These are phyloP conservation scores for Combretum micranthum DNA, from an alignment of 345 rosid genomes.

Conservation along the genomic window DNA sequence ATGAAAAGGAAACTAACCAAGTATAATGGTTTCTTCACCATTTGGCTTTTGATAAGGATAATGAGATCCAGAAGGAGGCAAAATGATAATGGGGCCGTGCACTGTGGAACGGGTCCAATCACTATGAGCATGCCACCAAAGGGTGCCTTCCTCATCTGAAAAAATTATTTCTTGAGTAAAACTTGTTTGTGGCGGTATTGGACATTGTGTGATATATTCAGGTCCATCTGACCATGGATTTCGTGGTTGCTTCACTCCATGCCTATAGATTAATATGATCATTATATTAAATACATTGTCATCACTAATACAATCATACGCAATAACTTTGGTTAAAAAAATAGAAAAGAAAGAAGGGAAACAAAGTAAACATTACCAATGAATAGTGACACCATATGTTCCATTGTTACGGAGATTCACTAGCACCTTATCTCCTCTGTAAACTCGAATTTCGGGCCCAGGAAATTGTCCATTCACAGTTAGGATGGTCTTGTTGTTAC, in stretches of 20 bases:
- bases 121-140: conserved; percentile 52
- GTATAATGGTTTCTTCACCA: conserved; percentile 12
- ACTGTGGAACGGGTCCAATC: conserved; percentile 39
- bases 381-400: too few species aligned
- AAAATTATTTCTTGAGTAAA: conserved; percentile 25
- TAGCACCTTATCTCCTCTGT: too few species aligned
- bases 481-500: too few species aligned
- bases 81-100: conserved; percentile 25
- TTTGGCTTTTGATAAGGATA: conserved; percentile 10
- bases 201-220: conserved; percentile 27
- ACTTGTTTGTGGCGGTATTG: conserved; percentile 9
- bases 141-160: conserved; percentile 25
- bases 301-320: too few species aligned
- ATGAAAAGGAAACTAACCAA: conserved; percentile 8
- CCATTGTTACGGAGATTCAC: too few species aligned
- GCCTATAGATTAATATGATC: conserved; percentile 7
- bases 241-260: conserved; percentile 31
- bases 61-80: neutral
- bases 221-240: conserved; percentile 35
- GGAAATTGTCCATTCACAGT: too few species aligned
- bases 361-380: too few species aligned
- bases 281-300: too few species aligned
- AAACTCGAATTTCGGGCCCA: too few species aligned
- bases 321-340: too few species aligned
- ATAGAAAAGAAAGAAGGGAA: too few species aligned